phyloP scores from a whole-genome alignment of 805 yeast genomes.

The Candida boleticola region DNA sequence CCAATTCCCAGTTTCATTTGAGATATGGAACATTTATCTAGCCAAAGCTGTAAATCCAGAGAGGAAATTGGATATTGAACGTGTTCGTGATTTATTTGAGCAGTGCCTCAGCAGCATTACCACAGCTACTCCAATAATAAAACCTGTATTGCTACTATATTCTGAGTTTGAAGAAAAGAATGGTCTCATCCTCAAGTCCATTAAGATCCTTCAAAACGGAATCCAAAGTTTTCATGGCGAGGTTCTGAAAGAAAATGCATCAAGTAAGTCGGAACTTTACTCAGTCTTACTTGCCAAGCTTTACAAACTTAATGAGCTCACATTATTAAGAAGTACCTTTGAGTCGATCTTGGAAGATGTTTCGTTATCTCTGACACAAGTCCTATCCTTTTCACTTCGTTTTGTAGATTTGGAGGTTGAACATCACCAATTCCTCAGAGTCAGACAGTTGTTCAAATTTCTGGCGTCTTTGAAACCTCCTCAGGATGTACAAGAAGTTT shows the following conservation, averaged over 20 bases:
- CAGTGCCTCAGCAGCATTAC: constrained; percentile 45
- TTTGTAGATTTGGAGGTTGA: constrained; percentile 59
- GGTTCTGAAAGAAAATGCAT: constrained; percentile 6
- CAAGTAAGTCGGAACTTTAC: background rate
- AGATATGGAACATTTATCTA: constrained; percentile 72
- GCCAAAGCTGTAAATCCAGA: constrained; percentile 40
- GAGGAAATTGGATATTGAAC: constrained; percentile 13
- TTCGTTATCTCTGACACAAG: constrained; percentile 40
- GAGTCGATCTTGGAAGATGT: constrained; percentile 41
- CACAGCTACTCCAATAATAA: constrained; percentile 30
- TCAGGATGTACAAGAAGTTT: constrained; percentile 22
- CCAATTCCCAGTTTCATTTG: constrained; percentile 52
- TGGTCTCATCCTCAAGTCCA: constrained; percentile 51
- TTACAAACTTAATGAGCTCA: constrained; percentile 14
- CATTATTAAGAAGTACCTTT: constrained; percentile 35
- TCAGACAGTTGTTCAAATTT: constrained; percentile 57
- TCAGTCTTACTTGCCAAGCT: background rate
- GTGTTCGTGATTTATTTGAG: constrained; percentile 71
- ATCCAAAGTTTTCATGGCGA: constrained; percentile 4
- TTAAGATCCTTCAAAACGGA: constrained; percentile 20
- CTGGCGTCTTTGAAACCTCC: constrained; percentile 24
- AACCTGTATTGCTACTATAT: constrained; percentile 52
- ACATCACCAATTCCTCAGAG: constrained; percentile 55
- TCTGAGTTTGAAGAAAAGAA: constrained; percentile 58
- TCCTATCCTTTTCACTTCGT: constrained; percentile 44